These are phyloP conservation scores for Fusarium phyllophilum DNA, from an alignment of 2,329 filamentous ascomycete genomes.

Conservation along the genomic window DNA sequence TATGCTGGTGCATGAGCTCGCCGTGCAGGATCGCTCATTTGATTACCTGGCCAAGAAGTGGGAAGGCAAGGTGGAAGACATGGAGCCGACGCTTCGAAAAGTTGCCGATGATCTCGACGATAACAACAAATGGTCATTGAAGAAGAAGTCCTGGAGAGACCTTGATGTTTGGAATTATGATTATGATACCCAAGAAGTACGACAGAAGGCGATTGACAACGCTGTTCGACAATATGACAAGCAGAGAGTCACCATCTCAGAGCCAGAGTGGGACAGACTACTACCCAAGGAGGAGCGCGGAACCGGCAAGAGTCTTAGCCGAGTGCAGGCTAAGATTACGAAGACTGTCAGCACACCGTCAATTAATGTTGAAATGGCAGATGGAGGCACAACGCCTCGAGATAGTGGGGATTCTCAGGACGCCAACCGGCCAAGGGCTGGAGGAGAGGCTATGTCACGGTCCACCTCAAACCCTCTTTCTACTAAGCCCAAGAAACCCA, in stretches of 20 bases:
- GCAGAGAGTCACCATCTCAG: constrained; percentile 64
- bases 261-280: constrained; percentile 71
- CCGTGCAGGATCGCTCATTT: constrained; percentile 62
- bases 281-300: constrained; percentile 67
- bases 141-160: constrained; percentile 70
- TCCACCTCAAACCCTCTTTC: constrained; percentile 62
- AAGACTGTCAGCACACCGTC: constrained; percentile 60
- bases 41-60: constrained; percentile 62
- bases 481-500: constrained; percentile 66
- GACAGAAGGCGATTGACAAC: constrained; percentile 70
- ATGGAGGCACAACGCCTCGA: constrained; percentile 56
- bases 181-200: constrained; percentile 63
- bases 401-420: constrained; percentile 50
- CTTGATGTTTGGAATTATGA: constrained; percentile 72
- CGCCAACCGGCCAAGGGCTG: constrained; percentile 45
- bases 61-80: constrained; percentile 63
- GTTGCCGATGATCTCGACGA: constrained; percentile 63
- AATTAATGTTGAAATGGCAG: constrained; percentile 61
- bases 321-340: constrained; percentile 67
- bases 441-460: constrained; percentile 58
- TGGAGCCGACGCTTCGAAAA: constrained; percentile 65
- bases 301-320: constrained; percentile 68
- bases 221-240: constrained; percentile 70
- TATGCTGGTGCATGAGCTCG: constrained; percentile 69
- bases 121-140: constrained; percentile 64